Evolutionary conservation across 108 stramenopile species (phyloP).

Genomic region (Thalassiosira profunda): DNA sequence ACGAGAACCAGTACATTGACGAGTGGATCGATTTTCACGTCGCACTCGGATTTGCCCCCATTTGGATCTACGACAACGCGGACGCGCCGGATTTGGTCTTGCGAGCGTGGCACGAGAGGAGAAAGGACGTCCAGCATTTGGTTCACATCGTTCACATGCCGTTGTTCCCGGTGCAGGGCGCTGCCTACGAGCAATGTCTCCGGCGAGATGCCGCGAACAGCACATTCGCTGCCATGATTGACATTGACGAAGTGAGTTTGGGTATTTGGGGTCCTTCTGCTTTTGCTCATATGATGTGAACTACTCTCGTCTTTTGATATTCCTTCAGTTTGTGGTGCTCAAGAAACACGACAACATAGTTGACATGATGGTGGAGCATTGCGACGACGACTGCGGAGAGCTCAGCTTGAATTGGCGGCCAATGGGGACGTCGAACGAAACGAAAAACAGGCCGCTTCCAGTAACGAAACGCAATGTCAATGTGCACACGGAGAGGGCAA

Average conservation of each 20-base stretch:
- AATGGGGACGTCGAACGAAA: not conserved
- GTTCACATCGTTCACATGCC: conserved; percentile 1
- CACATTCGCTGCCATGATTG: not conserved
- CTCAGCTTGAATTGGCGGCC: not conserved
- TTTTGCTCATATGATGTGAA: too few species aligned
- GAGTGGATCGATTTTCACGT: conserved; percentile 12
- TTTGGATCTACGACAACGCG: conserved; percentile 5
- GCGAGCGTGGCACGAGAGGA: not conserved
- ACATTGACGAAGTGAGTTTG: not conserved
- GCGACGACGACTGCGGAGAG: not conserved
- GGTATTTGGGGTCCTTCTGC: too few species aligned
- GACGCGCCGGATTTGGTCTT: not conserved
- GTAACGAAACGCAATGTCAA: not conserved
- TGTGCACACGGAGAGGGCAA: not conserved
- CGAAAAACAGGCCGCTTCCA: not conserved
- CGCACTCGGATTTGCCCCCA: conserved; percentile 1
- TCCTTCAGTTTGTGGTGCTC: conserved; percentile 16
- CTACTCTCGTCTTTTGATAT: too few species aligned
- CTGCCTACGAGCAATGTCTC: conserved; percentile 2
- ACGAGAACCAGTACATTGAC: conserved; percentile 7
- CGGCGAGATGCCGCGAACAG: not conserved
- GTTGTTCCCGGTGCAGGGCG: not conserved
- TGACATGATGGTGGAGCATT: conserved; percentile 4
- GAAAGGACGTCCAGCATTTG: not conserved
- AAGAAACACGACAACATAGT: conserved; percentile 20